Conservation (phyloP, 2,329 filamentous ascomycete genomes). For the Ramularia endophylla region DNA sequence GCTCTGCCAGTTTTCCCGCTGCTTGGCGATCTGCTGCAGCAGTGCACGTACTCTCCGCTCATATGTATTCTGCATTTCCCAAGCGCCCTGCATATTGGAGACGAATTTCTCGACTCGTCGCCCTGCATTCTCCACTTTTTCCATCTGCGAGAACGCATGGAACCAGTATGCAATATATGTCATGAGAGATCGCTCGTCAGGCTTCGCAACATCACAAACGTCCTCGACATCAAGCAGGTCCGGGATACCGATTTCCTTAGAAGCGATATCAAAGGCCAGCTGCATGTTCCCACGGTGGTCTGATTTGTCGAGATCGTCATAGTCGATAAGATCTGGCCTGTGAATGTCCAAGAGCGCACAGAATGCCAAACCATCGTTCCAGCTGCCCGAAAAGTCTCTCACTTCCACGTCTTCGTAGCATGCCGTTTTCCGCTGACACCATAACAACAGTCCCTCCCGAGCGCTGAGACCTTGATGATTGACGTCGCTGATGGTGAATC, state of each 20-base stretch:
- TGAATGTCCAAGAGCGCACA: slow-evolving; percentile 96
- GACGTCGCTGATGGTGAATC: slow-evolving; percentile 98
- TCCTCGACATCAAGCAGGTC: slow-evolving; percentile 95
- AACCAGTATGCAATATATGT: slow-evolving; percentile 99
- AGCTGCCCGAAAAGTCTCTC: slow-evolving; percentile 88
- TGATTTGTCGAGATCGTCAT: slow-evolving; percentile 85
- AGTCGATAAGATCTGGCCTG: slow-evolving; percentile 94
- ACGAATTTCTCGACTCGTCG: slow-evolving; percentile 97
- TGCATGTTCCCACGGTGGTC: slow-evolving; percentile 98
- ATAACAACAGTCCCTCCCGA: slow-evolving; percentile 88
- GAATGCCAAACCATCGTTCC: slow-evolving; percentile 96
- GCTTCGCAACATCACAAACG: slow-evolving; percentile 92
- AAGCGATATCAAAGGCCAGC: slow-evolving; percentile 91
- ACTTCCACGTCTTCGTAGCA: slow-evolving; percentile 98
- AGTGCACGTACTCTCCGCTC: slow-evolving; percentile 85
- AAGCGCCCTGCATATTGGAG: slow-evolving; percentile 96
- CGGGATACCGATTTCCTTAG: slow-evolving; percentile 94
- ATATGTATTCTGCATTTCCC: slow-evolving; percentile 98
- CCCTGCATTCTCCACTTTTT: slow-evolving; percentile 95
- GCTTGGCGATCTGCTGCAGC: slow-evolving; percentile 65
- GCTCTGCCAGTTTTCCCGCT: slow-evolving; percentile 69
- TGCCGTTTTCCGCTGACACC: slow-evolving; percentile 98
- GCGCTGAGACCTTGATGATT: slow-evolving; percentile 97
- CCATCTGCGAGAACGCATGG: slow-evolving; percentile 98
- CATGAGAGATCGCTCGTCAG: slow-evolving; percentile 95